These are phyloP conservation scores for Rubroboletus satanas DNA, from an alignment of 768 basidiomycete genomes.

Conservation along the genomic window DNA sequence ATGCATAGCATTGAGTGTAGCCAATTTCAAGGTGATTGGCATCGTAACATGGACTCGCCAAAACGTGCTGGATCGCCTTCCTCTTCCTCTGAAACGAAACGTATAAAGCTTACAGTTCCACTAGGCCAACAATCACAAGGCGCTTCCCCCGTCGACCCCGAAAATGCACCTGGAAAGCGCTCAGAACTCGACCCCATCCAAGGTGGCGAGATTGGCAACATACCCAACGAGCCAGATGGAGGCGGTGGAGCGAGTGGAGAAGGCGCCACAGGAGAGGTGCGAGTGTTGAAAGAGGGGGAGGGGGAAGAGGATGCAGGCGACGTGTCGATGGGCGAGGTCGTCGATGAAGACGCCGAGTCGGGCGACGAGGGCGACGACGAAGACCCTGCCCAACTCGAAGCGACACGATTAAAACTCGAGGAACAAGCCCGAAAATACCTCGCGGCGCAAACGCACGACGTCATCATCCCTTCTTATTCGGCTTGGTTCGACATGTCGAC, in stretches of 20 bases:
- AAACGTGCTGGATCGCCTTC: conserved; percentile 61
- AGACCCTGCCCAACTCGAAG: conserved; percentile 80
- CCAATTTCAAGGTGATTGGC: conserved; percentile 26
- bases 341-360: conserved; percentile 72
- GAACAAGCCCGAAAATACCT: conserved; percentile 92
- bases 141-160: conserved; percentile 73
- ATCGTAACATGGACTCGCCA: conserved; percentile 53
- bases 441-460: conserved; percentile 93
- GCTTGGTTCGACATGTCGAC: conserved; percentile 98
- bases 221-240: conserved; percentile 40
- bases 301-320: conserved; percentile 68
- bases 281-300: conserved; percentile 47
- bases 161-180: conserved; percentile 79
- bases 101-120: conserved; percentile 53
- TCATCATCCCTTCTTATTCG: conserved; percentile 95
- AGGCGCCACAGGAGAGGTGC: conserved; percentile 31
- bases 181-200: conserved; percentile 83
- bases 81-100: conserved; percentile 52
- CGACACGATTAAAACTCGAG: conserved; percentile 72
- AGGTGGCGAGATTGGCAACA: conserved; percentile 74
- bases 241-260: conserved; percentile 14
- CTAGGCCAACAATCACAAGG: conserved; percentile 51
- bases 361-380: conserved; percentile 82
- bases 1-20: conserved; percentile 11
- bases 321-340: conserved; percentile 79